These are phyloP conservation scores for Hypoxylon subgilvum DNA, from an alignment of 495 filamentous ascomycete genomes.

Conservation along the genomic window DNA sequence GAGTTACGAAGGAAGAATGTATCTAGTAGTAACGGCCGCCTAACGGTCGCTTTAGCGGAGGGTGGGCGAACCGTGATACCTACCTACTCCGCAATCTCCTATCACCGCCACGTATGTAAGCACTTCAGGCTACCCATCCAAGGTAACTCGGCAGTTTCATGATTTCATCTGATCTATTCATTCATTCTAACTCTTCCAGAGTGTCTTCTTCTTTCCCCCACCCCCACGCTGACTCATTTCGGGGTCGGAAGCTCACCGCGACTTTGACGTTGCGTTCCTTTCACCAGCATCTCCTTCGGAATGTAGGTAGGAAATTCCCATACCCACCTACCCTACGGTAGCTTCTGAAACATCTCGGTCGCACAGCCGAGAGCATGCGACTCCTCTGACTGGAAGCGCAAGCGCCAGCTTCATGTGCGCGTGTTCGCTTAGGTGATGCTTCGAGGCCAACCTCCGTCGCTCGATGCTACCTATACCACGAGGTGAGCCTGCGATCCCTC, in stretches of 20 bases:
- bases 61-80: background rate
- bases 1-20: background rate
- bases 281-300: conserved; percentile 6
- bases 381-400: background rate
- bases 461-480: conserved; percentile 14
- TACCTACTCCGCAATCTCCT: background rate
- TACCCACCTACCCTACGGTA: background rate
- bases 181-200: no score
- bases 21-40: no score
- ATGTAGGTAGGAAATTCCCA: background rate
- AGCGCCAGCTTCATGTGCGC: background rate
- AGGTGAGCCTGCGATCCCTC: conserved; percentile 16
- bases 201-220: no score
- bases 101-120: no score
- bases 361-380: background rate
- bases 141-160: no score
- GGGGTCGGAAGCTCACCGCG: conserved; percentile 16
- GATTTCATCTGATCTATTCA: no score
- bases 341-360: background rate
- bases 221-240: conserved; percentile 10
- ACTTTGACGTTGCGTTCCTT: conserved; percentile 9
- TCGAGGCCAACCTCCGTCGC: conserved; percentile 7
- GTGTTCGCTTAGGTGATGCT: conserved; percentile 1
- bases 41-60: no score
- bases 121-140: background rate